Evolutionary conservation across 192 early-diverging fungal species (phyloP).

Genomic region (Podila minutissima): DNA sequence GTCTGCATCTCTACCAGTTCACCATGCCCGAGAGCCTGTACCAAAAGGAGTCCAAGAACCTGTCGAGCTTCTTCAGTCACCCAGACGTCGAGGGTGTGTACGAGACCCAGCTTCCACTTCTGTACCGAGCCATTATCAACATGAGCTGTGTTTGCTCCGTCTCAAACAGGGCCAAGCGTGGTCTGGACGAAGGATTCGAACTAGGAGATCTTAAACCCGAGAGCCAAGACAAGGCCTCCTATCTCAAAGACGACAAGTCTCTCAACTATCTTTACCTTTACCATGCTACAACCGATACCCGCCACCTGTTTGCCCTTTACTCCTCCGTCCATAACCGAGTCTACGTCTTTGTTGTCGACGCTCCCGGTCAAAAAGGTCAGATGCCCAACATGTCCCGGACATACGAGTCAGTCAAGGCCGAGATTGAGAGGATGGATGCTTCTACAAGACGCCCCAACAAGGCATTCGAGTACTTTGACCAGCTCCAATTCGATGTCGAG

Average conservation of each 20-base stretch:
- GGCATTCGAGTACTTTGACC: slow-evolving; percentile 60
- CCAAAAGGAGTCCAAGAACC: slow-evolving; percentile 74
- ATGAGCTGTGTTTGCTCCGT: slow-evolving; percentile 73
- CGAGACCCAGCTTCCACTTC: slow-evolving; percentile 86
- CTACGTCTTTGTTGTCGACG: slow-evolving; percentile 83
- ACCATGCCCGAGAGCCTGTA: slow-evolving; percentile 85
- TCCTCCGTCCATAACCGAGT: slow-evolving; percentile 63
- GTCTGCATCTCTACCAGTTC: slow-evolving; percentile 81
- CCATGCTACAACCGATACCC: slow-evolving; percentile 69
- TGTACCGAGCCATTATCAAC: slow-evolving; percentile 83
- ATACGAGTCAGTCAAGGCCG: slow-evolving; percentile 67
- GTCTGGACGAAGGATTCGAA: slow-evolving; percentile 59
- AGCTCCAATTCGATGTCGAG: slow-evolving; percentile 60
- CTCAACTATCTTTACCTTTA: slow-evolving; percentile 80
- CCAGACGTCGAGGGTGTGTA: slow-evolving; percentile 93
- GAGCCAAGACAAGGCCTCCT: slow-evolving; percentile 29
- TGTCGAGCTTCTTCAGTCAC: slow-evolving; percentile 85
- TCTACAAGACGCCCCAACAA: slow-evolving; percentile 42
- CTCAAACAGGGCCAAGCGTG: slow-evolving; percentile 14
- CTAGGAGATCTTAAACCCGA: slow-evolving; percentile 55
- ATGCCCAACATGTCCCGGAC: slow-evolving; percentile 52
- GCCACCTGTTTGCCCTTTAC: slow-evolving; percentile 78
- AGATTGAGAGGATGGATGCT: slow-evolving; percentile 44
- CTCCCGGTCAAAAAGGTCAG: slow-evolving; percentile 47
- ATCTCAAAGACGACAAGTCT: slow-evolving; percentile 44